A percentile compares a stretch with the other conserved stretches of the same genome.
Evolutionary conservation across 768 basidiomycete species (phyloP).

Genomic region (Leccinum olivaceopallidum): DNA sequence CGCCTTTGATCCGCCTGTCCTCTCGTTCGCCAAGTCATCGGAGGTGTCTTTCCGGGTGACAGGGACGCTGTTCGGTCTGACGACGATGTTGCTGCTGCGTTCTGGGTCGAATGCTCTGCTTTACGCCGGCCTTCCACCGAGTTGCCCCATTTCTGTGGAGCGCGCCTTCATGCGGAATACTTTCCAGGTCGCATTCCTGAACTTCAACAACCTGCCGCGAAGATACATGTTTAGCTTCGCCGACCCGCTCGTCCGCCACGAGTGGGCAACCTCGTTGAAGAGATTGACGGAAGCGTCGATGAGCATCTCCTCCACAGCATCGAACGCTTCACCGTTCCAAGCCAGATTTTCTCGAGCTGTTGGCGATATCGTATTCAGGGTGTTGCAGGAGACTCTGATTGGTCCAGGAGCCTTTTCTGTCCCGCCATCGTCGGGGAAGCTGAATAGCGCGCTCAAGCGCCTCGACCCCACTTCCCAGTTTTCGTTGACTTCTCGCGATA

Average conservation of each 20-base stretch:
- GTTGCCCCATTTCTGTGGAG: too few species aligned
- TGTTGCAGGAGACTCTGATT: slow-evolving; percentile 84
- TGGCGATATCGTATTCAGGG: slow-evolving; percentile 74
- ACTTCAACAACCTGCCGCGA: slow-evolving; percentile 58
- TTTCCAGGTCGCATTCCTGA: too few species aligned
- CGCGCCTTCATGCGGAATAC: too few species aligned
- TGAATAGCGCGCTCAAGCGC: slow-evolving; percentile 38
- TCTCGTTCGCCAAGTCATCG: too few species aligned
- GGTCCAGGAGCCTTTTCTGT: slow-evolving; percentile 31
- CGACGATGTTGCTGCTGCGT: too few species aligned
- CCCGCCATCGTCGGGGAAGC: slow-evolving; percentile 27
- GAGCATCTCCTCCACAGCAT: slow-evolving; percentile 24
- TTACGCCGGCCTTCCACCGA: too few species aligned
- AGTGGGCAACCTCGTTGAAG: slow-evolving; percentile 70
- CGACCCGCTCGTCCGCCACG: slow-evolving; percentile 71
- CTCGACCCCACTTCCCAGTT: slow-evolving; percentile 26
- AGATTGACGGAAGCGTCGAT: slow-evolving; percentile 60
- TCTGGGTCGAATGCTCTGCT: too few species aligned
- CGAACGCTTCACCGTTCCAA: slow-evolving; percentile 37
- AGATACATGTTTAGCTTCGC: slow-evolving; percentile 96
- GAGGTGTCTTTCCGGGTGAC: too few species aligned
- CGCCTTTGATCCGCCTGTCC: too few species aligned
- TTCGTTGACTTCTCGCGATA: slow-evolving; percentile 27
- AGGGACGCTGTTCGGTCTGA: too few species aligned
- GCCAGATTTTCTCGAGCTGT: slow-evolving; percentile 62